Percentiles rank a stretch among this genome's conserved stretches.
Conservation (phyloP, 31 red algal genomes). For the Endocladia muricata region DNA sequence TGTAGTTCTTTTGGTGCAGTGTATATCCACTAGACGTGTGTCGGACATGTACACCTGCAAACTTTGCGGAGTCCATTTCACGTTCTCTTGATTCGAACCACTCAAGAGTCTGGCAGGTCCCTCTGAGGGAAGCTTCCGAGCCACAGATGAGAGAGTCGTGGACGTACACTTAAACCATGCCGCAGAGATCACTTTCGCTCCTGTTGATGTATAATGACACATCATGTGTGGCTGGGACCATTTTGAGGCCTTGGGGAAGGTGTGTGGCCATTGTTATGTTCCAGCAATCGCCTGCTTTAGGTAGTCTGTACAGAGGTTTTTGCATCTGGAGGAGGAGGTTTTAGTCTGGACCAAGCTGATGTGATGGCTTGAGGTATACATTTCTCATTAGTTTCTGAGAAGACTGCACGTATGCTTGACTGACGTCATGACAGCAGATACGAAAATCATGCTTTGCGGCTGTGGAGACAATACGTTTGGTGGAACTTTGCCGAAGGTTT, state of each 20-base stretch:
- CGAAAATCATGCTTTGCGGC: neutral
- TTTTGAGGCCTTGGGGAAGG: neutral
- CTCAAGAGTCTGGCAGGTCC: neutral
- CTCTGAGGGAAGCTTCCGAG: neutral
- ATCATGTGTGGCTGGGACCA: neutral
- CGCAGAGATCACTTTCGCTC: neutral
- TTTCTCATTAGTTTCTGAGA: neutral
- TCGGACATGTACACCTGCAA: neutral
- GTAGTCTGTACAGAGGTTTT: neutral
- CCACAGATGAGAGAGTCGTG: conserved; percentile 2
- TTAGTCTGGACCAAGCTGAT: neutral
- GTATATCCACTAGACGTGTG: neutral
- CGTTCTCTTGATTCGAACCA: conserved; percentile 3
- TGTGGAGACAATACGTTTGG: neutral
- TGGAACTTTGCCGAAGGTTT: neutral
- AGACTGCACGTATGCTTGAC: neutral
- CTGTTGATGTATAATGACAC: neutral
- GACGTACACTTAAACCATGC: neutral
- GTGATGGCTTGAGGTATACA: neutral
- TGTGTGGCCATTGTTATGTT: neutral
- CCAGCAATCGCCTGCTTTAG: neutral
- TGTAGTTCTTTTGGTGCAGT: neutral
- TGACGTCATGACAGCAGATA: neutral
- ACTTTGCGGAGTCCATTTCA: neutral
- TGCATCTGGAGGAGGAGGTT: neutral